Conservation (phyloP, 257 asterid species). For the Anisodus tanguticus region DNA sequence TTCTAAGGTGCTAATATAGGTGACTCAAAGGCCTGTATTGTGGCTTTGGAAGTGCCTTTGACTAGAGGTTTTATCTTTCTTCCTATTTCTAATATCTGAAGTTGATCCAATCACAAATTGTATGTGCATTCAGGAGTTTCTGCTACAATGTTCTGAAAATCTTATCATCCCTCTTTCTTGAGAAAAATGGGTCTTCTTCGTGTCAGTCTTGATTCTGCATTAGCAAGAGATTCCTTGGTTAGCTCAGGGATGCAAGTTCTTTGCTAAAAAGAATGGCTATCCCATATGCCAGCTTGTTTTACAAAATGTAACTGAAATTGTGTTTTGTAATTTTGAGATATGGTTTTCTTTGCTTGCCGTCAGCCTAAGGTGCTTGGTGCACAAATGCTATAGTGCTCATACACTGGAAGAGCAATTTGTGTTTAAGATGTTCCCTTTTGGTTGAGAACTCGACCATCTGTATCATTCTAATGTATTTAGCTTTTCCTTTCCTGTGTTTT, state of each 20-base stretch:
- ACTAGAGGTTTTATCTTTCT: not conserved
- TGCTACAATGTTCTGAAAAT: conserved; percentile 19
- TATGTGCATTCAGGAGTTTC: not conserved
- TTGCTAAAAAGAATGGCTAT: not conserved
- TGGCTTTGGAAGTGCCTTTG: not conserved
- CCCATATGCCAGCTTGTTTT: not conserved
- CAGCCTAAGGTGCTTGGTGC: conserved; percentile 1
- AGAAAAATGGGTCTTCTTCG: not conserved
- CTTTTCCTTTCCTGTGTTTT: not conserved
- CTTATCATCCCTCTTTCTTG: conserved; percentile 8
- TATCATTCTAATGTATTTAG: not conserved
- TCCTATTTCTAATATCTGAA: not conserved
- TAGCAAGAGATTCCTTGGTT: not conserved
- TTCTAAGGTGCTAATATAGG: not conserved
- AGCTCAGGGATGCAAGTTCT: not conserved
- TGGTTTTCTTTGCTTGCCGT: conserved; percentile 6
- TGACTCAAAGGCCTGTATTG: not conserved
- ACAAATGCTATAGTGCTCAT: not conserved
- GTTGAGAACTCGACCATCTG: not conserved
- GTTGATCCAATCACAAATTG: not conserved
- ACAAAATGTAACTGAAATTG: not conserved
- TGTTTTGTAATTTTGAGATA: not conserved
- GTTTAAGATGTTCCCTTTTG: not conserved
- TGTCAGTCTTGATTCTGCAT: conserved; percentile 17
- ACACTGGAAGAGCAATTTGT: not conserved